phyloP scores from a whole-genome alignment of 2,329 filamentous ascomycete species.

The Fusarium transvaalense region DNA sequence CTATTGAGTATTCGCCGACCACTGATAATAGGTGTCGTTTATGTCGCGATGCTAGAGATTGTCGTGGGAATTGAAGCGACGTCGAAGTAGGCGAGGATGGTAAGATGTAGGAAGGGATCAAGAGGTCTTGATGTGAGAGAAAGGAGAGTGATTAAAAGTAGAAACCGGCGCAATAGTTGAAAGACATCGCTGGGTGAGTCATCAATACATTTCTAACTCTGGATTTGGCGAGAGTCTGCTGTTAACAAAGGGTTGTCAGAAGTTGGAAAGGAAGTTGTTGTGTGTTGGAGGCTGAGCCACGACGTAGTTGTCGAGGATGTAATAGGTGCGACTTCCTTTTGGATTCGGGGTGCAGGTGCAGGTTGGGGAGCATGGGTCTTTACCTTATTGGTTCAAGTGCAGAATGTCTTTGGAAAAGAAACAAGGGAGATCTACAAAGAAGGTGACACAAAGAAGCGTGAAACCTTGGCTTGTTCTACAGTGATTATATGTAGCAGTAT shows the following conservation, averaged over 20 bases:
- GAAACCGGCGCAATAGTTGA: neutral
- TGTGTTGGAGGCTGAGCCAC: constrained; percentile 26
- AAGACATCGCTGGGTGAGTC: constrained; percentile 4
- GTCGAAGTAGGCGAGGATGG: neutral
- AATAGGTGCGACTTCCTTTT: constrained; percentile 23
- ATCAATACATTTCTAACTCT: neutral
- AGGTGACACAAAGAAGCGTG: constrained; percentile 3
- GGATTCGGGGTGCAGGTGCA: constrained; percentile 15
- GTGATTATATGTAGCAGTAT: neutral
- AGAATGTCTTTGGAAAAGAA: neutral
- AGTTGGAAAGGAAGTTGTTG: constrained; percentile 10
- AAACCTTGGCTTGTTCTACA: neutral
- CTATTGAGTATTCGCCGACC: neutral
- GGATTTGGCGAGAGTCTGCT: neutral
- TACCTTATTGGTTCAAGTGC: constrained; percentile 18
- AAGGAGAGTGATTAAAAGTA: constrained; percentile 4
- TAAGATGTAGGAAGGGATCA: neutral
- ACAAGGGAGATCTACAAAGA: neutral
- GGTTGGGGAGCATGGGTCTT: constrained; percentile 9
- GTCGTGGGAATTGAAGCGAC: constrained; percentile 1
- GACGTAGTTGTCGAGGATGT: constrained; percentile 27
- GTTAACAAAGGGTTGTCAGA: constrained; percentile 7
- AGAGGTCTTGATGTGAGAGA: neutral
- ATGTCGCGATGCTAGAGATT: neutral
- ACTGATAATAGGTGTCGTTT: neutral